Percentiles rank a stretch among this genome's conserved stretches.
Evolutionary conservation across 202 grass and related monocot species (phyloP).

Genomic region (Eragrostis tef): DNA sequence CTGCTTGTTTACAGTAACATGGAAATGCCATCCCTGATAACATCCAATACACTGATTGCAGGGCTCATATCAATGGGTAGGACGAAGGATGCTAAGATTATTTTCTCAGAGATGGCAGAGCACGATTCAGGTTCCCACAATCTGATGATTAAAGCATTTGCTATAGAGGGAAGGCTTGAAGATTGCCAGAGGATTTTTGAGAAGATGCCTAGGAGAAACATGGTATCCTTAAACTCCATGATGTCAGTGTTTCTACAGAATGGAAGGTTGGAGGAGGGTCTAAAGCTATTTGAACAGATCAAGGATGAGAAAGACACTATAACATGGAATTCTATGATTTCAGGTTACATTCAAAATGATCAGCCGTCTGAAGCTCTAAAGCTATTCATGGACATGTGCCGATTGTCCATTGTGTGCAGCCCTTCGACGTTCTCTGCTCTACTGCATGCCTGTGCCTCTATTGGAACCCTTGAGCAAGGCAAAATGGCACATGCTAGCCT

Average conservation of each 20-base stretch:
- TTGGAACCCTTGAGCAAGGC: constrained; percentile 63
- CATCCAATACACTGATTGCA: constrained; percentile 51
- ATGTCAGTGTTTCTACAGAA: constrained; percentile 60
- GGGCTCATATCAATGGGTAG: constrained; percentile 47
- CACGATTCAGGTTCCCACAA: constrained; percentile 57
- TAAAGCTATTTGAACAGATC: constrained; percentile 61
- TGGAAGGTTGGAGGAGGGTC: constrained; percentile 53
- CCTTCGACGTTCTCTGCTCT: constrained; percentile 59
- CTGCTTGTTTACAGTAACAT: constrained; percentile 44
- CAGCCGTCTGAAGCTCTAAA: constrained; percentile 57
- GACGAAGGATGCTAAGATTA: constrained; percentile 45
- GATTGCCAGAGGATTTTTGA: constrained; percentile 58
- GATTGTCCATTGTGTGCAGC: constrained; percentile 49
- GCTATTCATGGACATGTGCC: constrained; percentile 53
- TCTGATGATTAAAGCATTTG: constrained; percentile 60
- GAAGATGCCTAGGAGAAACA: constrained; percentile 64
- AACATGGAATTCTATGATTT: constrained; percentile 80
- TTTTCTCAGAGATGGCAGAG: constrained; percentile 55
- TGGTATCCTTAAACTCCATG: constrained; percentile 63
- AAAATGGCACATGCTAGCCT: constrained; percentile 65
- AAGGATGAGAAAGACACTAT: constrained; percentile 58
- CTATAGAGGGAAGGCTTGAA: constrained; percentile 51
- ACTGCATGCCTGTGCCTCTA: constrained; percentile 53
- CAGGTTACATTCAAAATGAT: constrained; percentile 61
- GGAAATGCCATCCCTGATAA: constrained; percentile 53